Evolutionary conservation across 1,139 yeast genomes (phyloP).

Genomic region (Hemisphaericaspora lyxosophila): DNA sequence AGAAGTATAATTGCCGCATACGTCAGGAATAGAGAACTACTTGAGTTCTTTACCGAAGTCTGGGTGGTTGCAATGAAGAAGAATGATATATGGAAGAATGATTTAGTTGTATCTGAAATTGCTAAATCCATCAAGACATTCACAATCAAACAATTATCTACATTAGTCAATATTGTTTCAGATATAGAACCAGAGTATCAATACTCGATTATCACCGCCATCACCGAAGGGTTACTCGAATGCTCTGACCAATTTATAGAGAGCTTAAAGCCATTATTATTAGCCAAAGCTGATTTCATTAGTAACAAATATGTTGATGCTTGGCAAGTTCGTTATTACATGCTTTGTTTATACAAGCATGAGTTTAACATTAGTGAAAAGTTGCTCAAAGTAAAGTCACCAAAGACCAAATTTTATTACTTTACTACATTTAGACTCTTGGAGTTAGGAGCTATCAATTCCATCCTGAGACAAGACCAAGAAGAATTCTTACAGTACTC

Average conservation of each 20-base stretch:
- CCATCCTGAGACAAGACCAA: conserved; percentile 12
- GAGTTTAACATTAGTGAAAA: conserved; percentile 21
- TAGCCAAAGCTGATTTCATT: conserved; percentile 13
- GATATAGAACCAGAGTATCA: conserved; percentile 11
- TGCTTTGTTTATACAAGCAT: conserved; percentile 49
- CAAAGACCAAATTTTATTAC: conserved; percentile 25
- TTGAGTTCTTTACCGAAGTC: conserved; percentile 41
- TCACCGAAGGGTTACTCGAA: conserved; percentile 40
- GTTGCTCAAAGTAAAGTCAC: conserved; percentile 3
- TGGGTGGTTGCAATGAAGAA: conserved; percentile 43
- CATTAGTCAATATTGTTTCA: conserved; percentile 15
- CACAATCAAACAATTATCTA: conserved; percentile 46
- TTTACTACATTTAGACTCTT: conserved; percentile 47
- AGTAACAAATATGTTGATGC: conserved; percentile 17
- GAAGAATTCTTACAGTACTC: conserved; percentile 28
- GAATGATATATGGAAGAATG: conserved; percentile 25
- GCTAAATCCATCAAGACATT: conserved; percentile 41
- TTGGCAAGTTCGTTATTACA: conserved; percentile 50
- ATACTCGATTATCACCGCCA: conserved; percentile 30
- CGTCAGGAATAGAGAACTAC: conserved; percentile 59
- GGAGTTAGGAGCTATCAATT: conserved; percentile 39
- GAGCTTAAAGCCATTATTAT: conserved; percentile 16
- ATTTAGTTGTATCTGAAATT: conserved; percentile 33
- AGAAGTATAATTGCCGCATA: conserved; percentile 46
- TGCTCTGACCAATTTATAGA: conserved; percentile 23